phyloP scores from a whole-genome alignment of 805 yeast species.

The Candida piceae region DNA sequence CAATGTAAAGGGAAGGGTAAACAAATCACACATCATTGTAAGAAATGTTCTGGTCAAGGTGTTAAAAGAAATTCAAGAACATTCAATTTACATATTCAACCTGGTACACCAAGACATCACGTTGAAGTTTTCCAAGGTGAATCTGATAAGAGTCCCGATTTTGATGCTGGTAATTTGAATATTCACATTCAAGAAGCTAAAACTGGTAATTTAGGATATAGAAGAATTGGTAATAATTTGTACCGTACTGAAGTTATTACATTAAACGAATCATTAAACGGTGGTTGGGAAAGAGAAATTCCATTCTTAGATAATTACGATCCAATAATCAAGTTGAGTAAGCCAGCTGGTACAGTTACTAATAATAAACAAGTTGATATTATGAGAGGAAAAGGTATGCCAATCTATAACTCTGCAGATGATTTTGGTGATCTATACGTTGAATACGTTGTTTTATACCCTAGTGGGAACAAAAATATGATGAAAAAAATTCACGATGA shows the following conservation, averaged over 20 bases:
- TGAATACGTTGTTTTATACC: slow-evolving; percentile 44
- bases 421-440: slow-evolving; percentile 51
- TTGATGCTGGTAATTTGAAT: slow-evolving; percentile 73
- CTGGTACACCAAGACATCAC: slow-evolving; percentile 65
- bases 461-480: slow-evolving; percentile 29
- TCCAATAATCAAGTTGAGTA: slow-evolving; percentile 37
- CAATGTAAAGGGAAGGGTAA: slow-evolving; percentile 76
- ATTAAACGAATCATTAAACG: slow-evolving; percentile 64
- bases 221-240: slow-evolving; percentile 69
- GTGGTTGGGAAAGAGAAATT: slow-evolving; percentile 75
- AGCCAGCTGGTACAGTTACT: slow-evolving; percentile 50
- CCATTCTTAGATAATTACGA: slow-evolving; percentile 61
- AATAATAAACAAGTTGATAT: slow-evolving; percentile 67
- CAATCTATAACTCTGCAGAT: slow-evolving; percentile 45
- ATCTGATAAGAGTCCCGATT: slow-evolving; percentile 81
- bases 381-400: slow-evolving; percentile 83
- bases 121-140: slow-evolving; percentile 62
- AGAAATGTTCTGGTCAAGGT: slow-evolving; percentile 65
- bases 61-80: slow-evolving; percentile 51
- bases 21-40: slow-evolving; percentile 58
- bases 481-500: slow-evolving; percentile 26
- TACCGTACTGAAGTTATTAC: slow-evolving; percentile 78
- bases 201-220: slow-evolving; percentile 69
- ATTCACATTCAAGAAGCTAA: slow-evolving; percentile 52
- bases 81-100: slow-evolving; percentile 56